Conservation (phyloP, 305 asterid species). For the Fraxinus nigra region DNA sequence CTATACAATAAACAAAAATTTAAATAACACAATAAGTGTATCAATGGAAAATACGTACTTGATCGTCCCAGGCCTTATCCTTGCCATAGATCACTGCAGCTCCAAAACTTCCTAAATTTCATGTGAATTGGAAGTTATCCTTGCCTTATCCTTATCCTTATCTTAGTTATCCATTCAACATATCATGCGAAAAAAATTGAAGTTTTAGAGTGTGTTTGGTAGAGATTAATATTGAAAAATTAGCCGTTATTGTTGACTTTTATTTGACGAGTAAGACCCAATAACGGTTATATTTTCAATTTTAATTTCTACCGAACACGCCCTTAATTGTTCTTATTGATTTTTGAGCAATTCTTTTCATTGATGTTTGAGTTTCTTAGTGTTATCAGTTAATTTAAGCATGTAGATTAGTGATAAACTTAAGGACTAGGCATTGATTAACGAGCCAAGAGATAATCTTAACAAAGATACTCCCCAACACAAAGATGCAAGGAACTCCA, state of each 20-base stretch:
- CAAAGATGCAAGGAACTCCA: background rate
- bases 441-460: background rate
- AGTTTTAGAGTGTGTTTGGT: too few species aligned
- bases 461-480: background rate
- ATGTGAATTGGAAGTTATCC: too few species aligned
- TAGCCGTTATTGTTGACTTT: too few species aligned
- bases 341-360: background rate
- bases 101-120: slow-evolving; percentile 44
- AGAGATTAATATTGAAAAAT: too few species aligned
- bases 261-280: too few species aligned
- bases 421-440: background rate
- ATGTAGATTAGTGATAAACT: background rate
- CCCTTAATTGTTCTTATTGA: too few species aligned
- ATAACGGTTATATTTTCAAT: too few species aligned
- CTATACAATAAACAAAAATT: background rate
- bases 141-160: too few species aligned
- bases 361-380: background rate
- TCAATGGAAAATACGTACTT: slow-evolving; percentile 19
- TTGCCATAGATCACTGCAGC: slow-evolving; percentile 42
- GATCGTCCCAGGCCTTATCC: slow-evolving; percentile 43
- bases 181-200: background rate
- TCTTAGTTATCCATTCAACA: background rate
- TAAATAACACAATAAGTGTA: too few species aligned
- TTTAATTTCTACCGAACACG: too few species aligned
- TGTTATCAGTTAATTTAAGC: background rate